Percentiles rank a stretch among this genome's conserved stretches.
Conservation (phyloP, 495 filamentous ascomycete species). For the Trypethelium eluteriae region DNA sequence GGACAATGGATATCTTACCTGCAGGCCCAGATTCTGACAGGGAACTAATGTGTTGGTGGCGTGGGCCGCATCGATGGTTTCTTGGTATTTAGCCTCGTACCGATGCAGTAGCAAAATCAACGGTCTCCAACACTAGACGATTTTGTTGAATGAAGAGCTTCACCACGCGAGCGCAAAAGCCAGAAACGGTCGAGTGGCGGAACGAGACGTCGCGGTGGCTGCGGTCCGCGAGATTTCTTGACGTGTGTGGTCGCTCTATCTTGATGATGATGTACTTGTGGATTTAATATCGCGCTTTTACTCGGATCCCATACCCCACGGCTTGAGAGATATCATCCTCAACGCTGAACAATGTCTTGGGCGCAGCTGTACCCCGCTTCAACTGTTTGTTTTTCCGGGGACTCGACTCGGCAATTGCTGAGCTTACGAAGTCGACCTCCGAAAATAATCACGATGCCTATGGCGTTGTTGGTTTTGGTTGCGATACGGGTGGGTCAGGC, state of each 20-base stretch:
- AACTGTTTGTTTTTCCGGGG: no score
- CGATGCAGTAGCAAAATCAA: background rate
- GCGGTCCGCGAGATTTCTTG: background rate
- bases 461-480: no score
- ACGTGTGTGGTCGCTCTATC: background rate
- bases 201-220: background rate
- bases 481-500: no score
- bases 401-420: no score
- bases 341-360: no score
- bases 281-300: no score
- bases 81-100: background rate
- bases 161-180: background rate
- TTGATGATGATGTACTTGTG: background rate
- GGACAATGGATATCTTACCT: background rate
- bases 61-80: background rate
- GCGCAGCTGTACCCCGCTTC: no score
- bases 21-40: background rate
- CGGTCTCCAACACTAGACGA: background rate
- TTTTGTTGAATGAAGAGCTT: background rate
- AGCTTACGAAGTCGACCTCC: no score
- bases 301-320: no score
- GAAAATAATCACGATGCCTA: no score
- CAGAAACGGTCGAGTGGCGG: background rate
- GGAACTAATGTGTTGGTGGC: background rate
- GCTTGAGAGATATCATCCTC: no score